Evolutionary conservation across 2,329 filamentous ascomycete genomes (phyloP), one percentile per base, ranked within the genome.

Genomic region (Beauveria caledonica): DNA sequence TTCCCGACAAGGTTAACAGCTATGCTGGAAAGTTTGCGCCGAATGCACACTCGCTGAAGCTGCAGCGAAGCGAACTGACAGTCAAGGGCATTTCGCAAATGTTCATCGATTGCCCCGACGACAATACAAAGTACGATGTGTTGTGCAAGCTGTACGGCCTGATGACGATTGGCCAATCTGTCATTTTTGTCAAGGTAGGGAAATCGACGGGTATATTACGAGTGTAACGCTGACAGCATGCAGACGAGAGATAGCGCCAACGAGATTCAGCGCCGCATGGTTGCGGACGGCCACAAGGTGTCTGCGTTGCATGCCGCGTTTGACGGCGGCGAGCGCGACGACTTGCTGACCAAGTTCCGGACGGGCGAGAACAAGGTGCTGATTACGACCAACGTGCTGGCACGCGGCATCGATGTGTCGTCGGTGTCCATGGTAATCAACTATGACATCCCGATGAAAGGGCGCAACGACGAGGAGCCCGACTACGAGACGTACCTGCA

Each of bases 371-470:
- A 91, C 69, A 99, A 99, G 78, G 94, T 99, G 9, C 86, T 99
- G 63, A 97, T 99, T 70, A 95, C 94, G 1, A 99, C 94, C 67
- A 99, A 99, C 70, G 92, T 99, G 42, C 83, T 99, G 62, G 90
- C 94, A 9, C 92, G 94, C 70, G 94, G 94, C 71, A 97, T 99
- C 68, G 94, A 99, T 70, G 84, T 86, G 78, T 97, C 71, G 74
- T 95, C 77, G 29, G 94, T 99, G 15, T 96, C 92, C 10, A 94
- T 99, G 87, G 94, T 99, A 58, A 92, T 99, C 80, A 99, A 99
- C 79, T 99, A 99, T 75, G 88, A 91, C 67, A 88, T 91, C 61
- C 88, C 88, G 25, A 89, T 88, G 79, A 87, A 88, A 70, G 86
- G 88, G 45, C 76, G 82, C 36, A 86, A 88, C 19, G 92, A 97